phyloP scores from a whole-genome alignment of 164 flowering plant genomes.

The Piper longum region DNA sequence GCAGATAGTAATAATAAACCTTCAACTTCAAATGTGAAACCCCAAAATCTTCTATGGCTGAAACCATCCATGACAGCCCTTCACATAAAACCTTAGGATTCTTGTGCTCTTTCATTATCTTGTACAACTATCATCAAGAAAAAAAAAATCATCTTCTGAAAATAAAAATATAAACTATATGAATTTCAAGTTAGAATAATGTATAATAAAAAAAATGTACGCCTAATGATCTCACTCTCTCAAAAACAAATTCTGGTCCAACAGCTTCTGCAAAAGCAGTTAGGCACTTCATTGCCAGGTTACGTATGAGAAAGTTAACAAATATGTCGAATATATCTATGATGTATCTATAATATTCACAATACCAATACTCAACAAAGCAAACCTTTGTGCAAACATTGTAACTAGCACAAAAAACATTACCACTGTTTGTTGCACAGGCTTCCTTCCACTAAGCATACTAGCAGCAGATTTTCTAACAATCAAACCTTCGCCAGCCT shows the following conservation, averaged over 20 bases:
- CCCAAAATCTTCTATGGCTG: conserved; percentile 94
- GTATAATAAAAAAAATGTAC: neutral
- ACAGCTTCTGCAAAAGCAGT: conserved; percentile 88
- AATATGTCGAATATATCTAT: no score
- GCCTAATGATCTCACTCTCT: conserved; percentile 48
- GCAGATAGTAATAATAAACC: conserved; percentile 21
- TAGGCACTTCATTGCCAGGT: conserved; percentile 91
- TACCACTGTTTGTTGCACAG: conserved; percentile 48
- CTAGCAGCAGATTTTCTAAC: conserved; percentile 87
- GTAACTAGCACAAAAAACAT: conserved; percentile 9
- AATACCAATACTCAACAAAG: no score
- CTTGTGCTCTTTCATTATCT: conserved; percentile 98
- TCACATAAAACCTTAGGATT: conserved; percentile 99
- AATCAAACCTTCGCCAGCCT: conserved; percentile 51
- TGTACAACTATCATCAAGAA: conserved; percentile 41
- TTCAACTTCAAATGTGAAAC: conserved; percentile 72
- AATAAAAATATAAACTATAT: neutral
- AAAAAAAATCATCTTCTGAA: neutral
- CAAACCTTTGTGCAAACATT: neutral
- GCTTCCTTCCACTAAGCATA: conserved; percentile 92
- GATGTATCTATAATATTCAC: no score
- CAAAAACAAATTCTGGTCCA: conserved; percentile 95
- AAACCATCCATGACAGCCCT: conserved; percentile 91
- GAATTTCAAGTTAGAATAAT: neutral
- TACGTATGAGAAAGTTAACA: conserved; percentile 29